Conservation (phyloP, 345 rosid genomes). For the Trapa incisa region DNA sequence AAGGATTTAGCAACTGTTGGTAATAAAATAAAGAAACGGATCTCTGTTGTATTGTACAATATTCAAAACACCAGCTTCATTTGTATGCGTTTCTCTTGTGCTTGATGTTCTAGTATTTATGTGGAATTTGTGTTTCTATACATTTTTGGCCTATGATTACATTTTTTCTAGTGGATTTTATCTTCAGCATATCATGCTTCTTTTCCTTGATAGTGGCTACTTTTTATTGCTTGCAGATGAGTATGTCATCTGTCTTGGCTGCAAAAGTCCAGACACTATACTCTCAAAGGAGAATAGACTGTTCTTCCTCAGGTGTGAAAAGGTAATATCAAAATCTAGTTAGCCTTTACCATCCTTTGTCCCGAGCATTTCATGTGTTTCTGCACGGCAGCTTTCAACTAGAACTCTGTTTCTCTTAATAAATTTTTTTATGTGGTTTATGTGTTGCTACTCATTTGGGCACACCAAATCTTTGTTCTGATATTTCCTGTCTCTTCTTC, state of each 20-base stretch:
- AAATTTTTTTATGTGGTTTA: no score
- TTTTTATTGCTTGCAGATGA: constrained; percentile 29
- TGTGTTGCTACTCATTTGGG: not conserved
- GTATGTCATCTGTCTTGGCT: constrained; percentile 61
- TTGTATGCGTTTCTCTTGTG: not conserved
- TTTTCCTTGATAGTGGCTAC: not conserved
- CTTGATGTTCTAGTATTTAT: constrained; percentile 10
- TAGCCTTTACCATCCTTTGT: not conserved
- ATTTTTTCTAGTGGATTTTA: not conserved
- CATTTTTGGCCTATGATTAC: not conserved
- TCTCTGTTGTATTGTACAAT: not conserved
- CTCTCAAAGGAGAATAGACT: constrained; percentile 63
- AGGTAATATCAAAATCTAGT: constrained; percentile 21
- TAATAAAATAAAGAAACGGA: constrained; percentile 18
- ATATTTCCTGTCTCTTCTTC: not conserved
- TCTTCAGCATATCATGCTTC: not conserved
- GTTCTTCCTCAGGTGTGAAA: constrained; percentile 30
- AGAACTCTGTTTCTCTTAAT: no score
- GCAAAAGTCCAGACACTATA: constrained; percentile 66
- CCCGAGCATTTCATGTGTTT: not conserved
- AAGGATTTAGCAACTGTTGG: constrained; percentile 16
- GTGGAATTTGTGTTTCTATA: not conserved
- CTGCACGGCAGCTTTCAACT: not conserved
- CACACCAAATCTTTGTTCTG: not conserved
- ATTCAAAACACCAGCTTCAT: not conserved